These are phyloP conservation scores for Datisca glomerata DNA, from an alignment of 306 rosid genomes.

Conservation along the genomic window DNA sequence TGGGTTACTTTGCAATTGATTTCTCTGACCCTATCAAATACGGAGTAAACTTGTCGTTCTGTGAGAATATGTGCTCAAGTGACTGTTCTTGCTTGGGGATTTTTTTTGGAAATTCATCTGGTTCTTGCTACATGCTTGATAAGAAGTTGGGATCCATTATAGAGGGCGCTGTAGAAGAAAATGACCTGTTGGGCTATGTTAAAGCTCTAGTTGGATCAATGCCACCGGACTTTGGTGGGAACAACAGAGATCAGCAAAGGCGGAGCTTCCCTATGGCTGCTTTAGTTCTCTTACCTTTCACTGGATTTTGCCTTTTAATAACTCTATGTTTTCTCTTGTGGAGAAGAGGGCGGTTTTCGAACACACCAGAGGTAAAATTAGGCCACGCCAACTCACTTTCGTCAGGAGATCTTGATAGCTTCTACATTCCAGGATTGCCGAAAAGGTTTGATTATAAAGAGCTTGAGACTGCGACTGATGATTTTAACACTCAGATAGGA, in stretches of 20 bases:
- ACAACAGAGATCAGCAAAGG: background rate
- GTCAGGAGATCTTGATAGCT: slow-evolving; percentile 49
- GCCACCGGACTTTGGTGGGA: background rate
- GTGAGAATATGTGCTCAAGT: slow-evolving; percentile 52
- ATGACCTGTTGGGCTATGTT: slow-evolving; percentile 39
- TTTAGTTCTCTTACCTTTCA: slow-evolving; percentile 47
- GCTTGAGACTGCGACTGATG: slow-evolving; percentile 61
- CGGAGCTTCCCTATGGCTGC: slow-evolving; percentile 40
- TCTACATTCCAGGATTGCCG: slow-evolving; percentile 87
- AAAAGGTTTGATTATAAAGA: slow-evolving; percentile 60
- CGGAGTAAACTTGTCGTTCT: slow-evolving; percentile 33
- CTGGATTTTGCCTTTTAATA: slow-evolving; percentile 33
- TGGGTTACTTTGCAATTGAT: slow-evolving; percentile 35
- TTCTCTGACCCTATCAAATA: slow-evolving; percentile 33
- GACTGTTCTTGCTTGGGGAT: slow-evolving; percentile 76
- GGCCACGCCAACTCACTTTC: slow-evolving; percentile 34
- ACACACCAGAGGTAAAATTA: slow-evolving; percentile 23
- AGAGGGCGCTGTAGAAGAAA: slow-evolving; percentile 14
- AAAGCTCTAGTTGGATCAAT: slow-evolving; percentile 25
- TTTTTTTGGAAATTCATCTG: slow-evolving; percentile 41
- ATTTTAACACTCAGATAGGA: slow-evolving; percentile 66
- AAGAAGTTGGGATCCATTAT: slow-evolving; percentile 54
- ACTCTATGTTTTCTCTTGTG: slow-evolving; percentile 38
- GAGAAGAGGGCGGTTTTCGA: slow-evolving; percentile 34
- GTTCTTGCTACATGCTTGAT: slow-evolving; percentile 57